Conservation (phyloP, 176 grass and related monocot genomes). For the bread wheat (Triticum aestivum) region DNA sequence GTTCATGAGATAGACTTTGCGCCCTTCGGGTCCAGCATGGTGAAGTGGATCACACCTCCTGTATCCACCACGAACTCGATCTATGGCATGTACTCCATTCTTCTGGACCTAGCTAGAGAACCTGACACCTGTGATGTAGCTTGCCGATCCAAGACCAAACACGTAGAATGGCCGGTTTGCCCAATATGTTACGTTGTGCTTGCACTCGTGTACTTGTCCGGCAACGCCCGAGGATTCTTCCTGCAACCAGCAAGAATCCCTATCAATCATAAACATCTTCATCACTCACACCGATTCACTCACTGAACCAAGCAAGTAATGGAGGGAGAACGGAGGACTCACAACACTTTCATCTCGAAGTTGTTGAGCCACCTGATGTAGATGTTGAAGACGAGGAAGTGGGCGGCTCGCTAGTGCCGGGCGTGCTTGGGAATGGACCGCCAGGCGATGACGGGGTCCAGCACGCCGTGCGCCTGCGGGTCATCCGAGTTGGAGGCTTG, state of each 20-base stretch:
- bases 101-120: constrained; percentile 75
- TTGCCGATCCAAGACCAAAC: constrained; percentile 72
- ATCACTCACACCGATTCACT: background rate
- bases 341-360: constrained; percentile 61
- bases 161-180: constrained; percentile 72
- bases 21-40: too few relatives aligned
- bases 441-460: constrained; percentile 48
- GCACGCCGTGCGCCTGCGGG: constrained; percentile 55
- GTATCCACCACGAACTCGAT: too few relatives aligned
- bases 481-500: constrained; percentile 48
- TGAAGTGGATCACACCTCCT: too few relatives aligned
- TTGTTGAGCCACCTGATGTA: constrained; percentile 86
- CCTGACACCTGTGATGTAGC: constrained; percentile 68
- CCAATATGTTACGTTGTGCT: constrained; percentile 50
- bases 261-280: background rate
- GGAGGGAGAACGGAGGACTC: background rate
- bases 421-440: constrained; percentile 55
- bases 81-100: constrained; percentile 43
- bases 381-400: constrained; percentile 68
- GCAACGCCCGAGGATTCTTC: background rate
- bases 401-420: constrained; percentile 44
- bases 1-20: too few relatives aligned
- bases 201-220: constrained; percentile 27
- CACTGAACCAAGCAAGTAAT: too few relatives aligned
- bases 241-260: background rate